phyloP scores from a whole-genome alignment of 345 rosid species.

The Salix arbutifolia region DNA sequence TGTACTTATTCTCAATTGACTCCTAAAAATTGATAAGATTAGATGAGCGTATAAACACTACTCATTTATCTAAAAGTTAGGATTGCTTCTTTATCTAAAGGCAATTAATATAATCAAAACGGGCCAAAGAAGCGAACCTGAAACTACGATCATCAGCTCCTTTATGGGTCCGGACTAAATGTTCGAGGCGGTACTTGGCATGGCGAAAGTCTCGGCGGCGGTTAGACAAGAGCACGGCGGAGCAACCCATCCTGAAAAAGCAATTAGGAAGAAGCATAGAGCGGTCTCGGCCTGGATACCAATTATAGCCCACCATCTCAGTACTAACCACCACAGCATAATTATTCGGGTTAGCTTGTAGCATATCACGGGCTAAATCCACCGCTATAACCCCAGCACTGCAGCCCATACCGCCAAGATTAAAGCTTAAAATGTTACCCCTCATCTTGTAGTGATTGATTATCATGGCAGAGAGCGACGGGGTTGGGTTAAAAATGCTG shows the following conservation, averaged over 20 bases:
- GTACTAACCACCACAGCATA: conserved; percentile 84
- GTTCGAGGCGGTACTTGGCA: conserved; percentile 86
- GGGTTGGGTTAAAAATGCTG: conserved; percentile 93
- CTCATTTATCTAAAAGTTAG: background rate
- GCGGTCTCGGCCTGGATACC: conserved; percentile 70
- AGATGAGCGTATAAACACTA: no score
- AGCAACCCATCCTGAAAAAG: conserved; percentile 86
- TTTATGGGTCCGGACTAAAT: conserved; percentile 83
- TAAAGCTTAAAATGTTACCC: conserved; percentile 85
- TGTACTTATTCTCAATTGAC: no score
- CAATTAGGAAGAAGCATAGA: conserved; percentile 92
- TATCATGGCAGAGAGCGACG: conserved; percentile 83
- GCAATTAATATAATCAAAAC: background rate
- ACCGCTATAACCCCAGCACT: conserved; percentile 76
- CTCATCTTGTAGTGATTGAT: conserved; percentile 96
- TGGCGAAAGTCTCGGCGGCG: conserved; percentile 63
- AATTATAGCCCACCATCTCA: conserved; percentile 92
- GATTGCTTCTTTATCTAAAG: background rate
- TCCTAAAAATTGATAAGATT: no score
- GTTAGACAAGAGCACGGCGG: conserved; percentile 78
- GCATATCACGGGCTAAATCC: conserved; percentile 92
- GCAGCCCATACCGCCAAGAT: conserved; percentile 96
- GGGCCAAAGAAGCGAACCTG: conserved; percentile 40
- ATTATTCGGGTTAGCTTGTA: conserved; percentile 76
- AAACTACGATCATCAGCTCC: conserved; percentile 94